Evolutionary conservation across 345 rosid genomes (phyloP).

Genomic region (Sonneratia alba): DNA sequence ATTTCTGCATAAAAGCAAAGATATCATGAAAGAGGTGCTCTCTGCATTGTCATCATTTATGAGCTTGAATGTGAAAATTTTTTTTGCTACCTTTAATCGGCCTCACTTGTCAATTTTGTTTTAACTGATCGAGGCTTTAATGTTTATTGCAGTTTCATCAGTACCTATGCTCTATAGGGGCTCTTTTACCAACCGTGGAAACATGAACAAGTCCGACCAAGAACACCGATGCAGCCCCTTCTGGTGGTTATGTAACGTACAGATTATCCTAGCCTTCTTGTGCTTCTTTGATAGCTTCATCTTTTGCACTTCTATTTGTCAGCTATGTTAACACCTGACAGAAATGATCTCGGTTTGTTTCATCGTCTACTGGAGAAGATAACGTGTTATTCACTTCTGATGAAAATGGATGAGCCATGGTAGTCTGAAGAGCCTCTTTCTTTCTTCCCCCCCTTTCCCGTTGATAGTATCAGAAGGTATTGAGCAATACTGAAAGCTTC

Average conservation of each 20-base stretch:
- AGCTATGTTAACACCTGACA: no score
- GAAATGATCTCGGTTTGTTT: not conserved
- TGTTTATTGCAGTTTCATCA: conserved; percentile 13
- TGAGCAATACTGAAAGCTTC: not conserved
- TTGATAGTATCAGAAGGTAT: not conserved
- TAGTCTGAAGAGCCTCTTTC: not conserved
- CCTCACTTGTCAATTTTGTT: not conserved
- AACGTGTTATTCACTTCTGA: not conserved
- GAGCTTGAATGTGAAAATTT: not conserved
- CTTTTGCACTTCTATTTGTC: no score
- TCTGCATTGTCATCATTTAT: not conserved
- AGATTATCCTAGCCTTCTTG: not conserved
- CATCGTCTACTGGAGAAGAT: not conserved
- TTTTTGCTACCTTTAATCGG: not conserved
- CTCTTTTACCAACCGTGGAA: conserved; percentile 4
- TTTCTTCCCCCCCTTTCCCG: no score
- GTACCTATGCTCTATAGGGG: conserved; percentile 6
- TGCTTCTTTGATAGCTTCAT: not conserved
- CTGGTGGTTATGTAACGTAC: not conserved
- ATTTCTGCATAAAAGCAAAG: conserved; percentile 45
- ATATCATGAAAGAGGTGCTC: conserved; percentile 59
- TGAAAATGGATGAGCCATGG: not conserved
- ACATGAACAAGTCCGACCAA: not conserved
- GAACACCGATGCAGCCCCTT: not conserved
- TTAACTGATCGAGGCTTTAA: not conserved